Percentiles rank a stretch among this genome's conserved stretches.
Conservation (phyloP, 2,329 filamentous ascomycete species). For the Cladophialophora carrionii region DNA sequence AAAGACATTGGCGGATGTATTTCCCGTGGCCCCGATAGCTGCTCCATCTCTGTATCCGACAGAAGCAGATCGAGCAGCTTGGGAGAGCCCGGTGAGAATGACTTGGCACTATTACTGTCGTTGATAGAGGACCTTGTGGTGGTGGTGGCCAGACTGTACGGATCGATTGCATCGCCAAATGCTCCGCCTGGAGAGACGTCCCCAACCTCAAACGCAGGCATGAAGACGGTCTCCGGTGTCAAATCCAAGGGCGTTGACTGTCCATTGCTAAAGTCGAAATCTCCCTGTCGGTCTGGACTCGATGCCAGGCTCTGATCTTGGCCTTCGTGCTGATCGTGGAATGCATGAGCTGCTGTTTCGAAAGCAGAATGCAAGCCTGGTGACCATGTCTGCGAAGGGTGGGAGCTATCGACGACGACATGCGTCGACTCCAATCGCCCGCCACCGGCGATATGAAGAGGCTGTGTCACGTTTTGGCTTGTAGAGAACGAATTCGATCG, state of each 20-base stretch:
- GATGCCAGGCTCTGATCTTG: slow-evolving; percentile 8
- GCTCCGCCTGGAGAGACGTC: slow-evolving; percentile 23
- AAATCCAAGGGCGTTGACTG: slow-evolving; percentile 15
- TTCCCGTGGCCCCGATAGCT: slow-evolving; percentile 44
- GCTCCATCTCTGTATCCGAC: slow-evolving; percentile 51
- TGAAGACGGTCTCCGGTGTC: slow-evolving; percentile 24
- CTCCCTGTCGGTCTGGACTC: slow-evolving; percentile 11
- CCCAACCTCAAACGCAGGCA: slow-evolving; percentile 27
- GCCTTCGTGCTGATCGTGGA: slow-evolving; percentile 18
- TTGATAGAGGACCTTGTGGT: slow-evolving; percentile 37
- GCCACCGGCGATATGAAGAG: slow-evolving; percentile 23
- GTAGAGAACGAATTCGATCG: slow-evolving; percentile 33
- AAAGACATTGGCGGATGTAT: slow-evolving; percentile 40
- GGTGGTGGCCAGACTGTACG: slow-evolving; percentile 44
- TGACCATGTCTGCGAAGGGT: slow-evolving; percentile 31
- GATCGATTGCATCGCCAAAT: slow-evolving; percentile 37
- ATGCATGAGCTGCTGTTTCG: slow-evolving; percentile 31
- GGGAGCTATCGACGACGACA: neutral
- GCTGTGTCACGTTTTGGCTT: slow-evolving; percentile 43
- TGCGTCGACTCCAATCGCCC: slow-evolving; percentile 6
- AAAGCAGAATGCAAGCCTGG: slow-evolving; percentile 36
- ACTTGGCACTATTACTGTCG: slow-evolving; percentile 41
- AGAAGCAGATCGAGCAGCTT: slow-evolving; percentile 54
- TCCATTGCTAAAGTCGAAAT: neutral
- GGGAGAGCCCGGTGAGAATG: slow-evolving; percentile 51